Conservation (phyloP, 768 basidiomycete species). For the Pisolithus sp. region DNA sequence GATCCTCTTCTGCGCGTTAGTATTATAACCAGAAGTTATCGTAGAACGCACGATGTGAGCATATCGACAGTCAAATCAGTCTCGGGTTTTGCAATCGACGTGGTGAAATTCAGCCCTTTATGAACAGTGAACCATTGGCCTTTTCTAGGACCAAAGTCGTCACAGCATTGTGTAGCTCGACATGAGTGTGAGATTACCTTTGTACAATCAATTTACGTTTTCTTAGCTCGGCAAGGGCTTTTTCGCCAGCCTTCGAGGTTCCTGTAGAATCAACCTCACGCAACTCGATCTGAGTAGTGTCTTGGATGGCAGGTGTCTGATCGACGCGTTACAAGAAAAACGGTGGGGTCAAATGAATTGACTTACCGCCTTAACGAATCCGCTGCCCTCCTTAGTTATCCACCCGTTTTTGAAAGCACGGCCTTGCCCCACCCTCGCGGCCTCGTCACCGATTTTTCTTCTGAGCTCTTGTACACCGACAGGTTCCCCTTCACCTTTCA, state of each 20-base stretch:
- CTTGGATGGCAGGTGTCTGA: slow-evolving; percentile 61
- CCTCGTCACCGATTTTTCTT: slow-evolving; percentile 74
- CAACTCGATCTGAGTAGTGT: slow-evolving; percentile 70
- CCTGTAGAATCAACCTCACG: slow-evolving; percentile 69
- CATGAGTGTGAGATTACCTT: slow-evolving; percentile 42
- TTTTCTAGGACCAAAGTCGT: slow-evolving; percentile 51
- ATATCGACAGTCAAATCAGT: slow-evolving; percentile 96
- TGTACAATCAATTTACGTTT: slow-evolving; percentile 87
- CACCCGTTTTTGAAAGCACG: slow-evolving; percentile 96
- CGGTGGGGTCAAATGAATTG: neutral
- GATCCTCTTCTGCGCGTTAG: slow-evolving; percentile 54
- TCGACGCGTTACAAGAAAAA: slow-evolving; percentile 3
- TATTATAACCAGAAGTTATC: neutral
- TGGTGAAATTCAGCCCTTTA: slow-evolving; percentile 84
- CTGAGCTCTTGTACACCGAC: slow-evolving; percentile 65
- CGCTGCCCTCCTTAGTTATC: slow-evolving; percentile 87
- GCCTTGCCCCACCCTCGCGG: slow-evolving; percentile 89
- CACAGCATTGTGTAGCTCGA: slow-evolving; percentile 3
- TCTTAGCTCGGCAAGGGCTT: slow-evolving; percentile 75
- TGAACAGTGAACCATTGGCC: slow-evolving; percentile 89
- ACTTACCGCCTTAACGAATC: slow-evolving; percentile 80
- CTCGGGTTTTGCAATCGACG: slow-evolving; percentile 86
- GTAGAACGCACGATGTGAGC: slow-evolving; percentile 68
- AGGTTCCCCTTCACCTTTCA: slow-evolving; percentile 62
- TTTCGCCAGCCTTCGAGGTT: slow-evolving; percentile 69